Conservation (phyloP, 805 yeast species). For the Dipodascopsis tothii region DNA sequence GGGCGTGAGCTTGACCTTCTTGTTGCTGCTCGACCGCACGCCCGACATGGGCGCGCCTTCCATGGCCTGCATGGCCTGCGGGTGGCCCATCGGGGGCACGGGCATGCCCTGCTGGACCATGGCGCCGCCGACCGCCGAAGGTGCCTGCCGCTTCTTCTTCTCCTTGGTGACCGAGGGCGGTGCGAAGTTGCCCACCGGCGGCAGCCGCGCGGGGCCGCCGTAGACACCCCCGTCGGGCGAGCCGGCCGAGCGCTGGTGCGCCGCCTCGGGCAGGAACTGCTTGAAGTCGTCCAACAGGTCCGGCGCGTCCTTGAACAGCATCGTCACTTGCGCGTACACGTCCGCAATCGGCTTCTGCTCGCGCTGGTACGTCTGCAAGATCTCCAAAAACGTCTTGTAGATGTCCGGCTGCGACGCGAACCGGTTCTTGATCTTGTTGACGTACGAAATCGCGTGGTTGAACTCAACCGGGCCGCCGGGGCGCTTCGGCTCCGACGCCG, state of each 20-base stretch:
- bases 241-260: constrained; percentile 30
- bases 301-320: constrained; percentile 84
- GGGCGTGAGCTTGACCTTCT: constrained; percentile 17
- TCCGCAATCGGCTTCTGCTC: constrained; percentile 93
- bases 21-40: constrained; percentile 11
- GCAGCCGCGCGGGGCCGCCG: constrained; percentile 44
- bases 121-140: not conserved
- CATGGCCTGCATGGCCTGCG: not conserved
- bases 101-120: not conserved
- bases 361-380: constrained; percentile 90
- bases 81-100: not conserved
- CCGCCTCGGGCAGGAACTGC: constrained; percentile 84
- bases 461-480: constrained; percentile 74
- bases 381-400: constrained; percentile 89
- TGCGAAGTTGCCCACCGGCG: constrained; percentile 84
- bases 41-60: constrained; percentile 10
- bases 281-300: constrained; percentile 91
- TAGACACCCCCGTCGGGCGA: constrained; percentile 25
- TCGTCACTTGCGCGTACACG: constrained; percentile 88
- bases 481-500: constrained; percentile 21
- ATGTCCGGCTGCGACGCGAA: constrained; percentile 92
- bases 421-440: constrained; percentile 89
- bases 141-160: constrained; percentile 24
- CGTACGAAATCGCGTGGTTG: constrained; percentile 93
- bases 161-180: constrained; percentile 40